phyloP scores from a whole-genome alignment of 2,329 filamentous ascomycete species.

The Tolypocladium capitatum region DNA sequence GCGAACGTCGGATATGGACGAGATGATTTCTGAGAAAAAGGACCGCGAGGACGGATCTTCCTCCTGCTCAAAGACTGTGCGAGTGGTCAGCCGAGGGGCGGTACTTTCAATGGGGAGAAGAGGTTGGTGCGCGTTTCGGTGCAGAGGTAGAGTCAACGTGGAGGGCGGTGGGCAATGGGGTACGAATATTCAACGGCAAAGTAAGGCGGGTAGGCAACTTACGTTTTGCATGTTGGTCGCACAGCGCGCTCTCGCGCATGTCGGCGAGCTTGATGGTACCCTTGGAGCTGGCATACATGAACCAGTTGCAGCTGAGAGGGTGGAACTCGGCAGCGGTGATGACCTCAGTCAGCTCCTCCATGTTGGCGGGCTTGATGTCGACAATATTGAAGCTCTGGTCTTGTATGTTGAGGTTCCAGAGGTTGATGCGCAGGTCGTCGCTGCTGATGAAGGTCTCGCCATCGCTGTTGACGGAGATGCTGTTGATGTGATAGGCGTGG shows the following conservation, averaged over 20 bases:
- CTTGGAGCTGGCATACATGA: constrained; percentile 99
- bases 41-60: constrained; percentile 94
- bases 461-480: constrained; percentile 99
- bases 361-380: constrained; percentile 98
- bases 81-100: constrained; percentile 9
- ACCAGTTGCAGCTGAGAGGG: constrained; percentile 95
- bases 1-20: constrained; percentile 94
- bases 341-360: constrained; percentile 98
- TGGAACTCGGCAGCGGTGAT: constrained; percentile 98
- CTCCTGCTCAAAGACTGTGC: constrained; percentile 90
- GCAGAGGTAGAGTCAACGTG: too few species aligned
- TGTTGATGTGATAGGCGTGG: constrained; percentile 99
- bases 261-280: constrained; percentile 97
- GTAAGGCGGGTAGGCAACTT: constrained; percentile 10
- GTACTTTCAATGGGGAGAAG: not conserved
- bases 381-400: constrained; percentile 99
- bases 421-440: constrained; percentile 91
- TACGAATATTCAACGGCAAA: not conserved
- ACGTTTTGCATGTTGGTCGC: constrained; percentile 93
- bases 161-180: not conserved
- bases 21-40: constrained; percentile 99
- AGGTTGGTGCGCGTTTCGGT: too few species aligned
- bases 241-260: constrained; percentile 93
- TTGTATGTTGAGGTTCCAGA: constrained; percentile 99
- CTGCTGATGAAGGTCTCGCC: constrained; percentile 99